These are phyloP conservation scores for Hypoxylon rubiginosum DNA, from an alignment of 2,329 filamentous ascomycete genomes.

Conservation along the genomic window DNA sequence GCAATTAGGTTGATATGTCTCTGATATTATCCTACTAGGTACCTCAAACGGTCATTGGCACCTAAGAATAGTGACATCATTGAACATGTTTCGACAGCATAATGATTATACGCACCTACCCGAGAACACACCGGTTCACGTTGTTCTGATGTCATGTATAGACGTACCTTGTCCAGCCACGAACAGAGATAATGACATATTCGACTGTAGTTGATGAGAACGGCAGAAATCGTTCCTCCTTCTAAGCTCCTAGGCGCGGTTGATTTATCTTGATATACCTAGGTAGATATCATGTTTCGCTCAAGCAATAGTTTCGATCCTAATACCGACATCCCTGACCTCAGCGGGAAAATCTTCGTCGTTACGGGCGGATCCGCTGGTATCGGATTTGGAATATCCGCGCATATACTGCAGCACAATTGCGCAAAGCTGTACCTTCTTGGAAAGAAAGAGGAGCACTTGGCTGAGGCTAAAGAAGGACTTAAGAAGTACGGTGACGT, in stretches of 20 bases:
- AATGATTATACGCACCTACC: no score
- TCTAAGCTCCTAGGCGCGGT: background rate
- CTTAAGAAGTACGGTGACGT: slow-evolving; percentile 60
- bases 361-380: slow-evolving; percentile 64
- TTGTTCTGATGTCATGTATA: slow-evolving; percentile 30
- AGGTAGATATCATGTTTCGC: slow-evolving; percentile 33
- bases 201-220: background rate
- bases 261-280: background rate
- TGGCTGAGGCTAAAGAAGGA: slow-evolving; percentile 58
- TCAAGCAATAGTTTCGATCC: slow-evolving; percentile 42
- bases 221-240: no score
- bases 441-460: slow-evolving; percentile 63
- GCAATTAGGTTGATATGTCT: no score
- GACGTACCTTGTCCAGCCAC: background rate
- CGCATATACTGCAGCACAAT: slow-evolving; percentile 66
- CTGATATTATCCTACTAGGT: no score
- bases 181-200: slow-evolving; percentile 13
- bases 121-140: no score
- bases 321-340: slow-evolving; percentile 43
- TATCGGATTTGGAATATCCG: slow-evolving; percentile 65
- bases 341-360: slow-evolving; percentile 56
- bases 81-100: no score
- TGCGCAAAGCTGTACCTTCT: slow-evolving; percentile 62
- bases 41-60: no score
- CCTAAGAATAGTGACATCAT: no score